Percentiles rank a stretch among this genome's conserved stretches.
Evolutionary conservation across 2,329 filamentous ascomycete genomes (phyloP).

Genomic region (Paraphaeosphaeria minitans): DNA sequence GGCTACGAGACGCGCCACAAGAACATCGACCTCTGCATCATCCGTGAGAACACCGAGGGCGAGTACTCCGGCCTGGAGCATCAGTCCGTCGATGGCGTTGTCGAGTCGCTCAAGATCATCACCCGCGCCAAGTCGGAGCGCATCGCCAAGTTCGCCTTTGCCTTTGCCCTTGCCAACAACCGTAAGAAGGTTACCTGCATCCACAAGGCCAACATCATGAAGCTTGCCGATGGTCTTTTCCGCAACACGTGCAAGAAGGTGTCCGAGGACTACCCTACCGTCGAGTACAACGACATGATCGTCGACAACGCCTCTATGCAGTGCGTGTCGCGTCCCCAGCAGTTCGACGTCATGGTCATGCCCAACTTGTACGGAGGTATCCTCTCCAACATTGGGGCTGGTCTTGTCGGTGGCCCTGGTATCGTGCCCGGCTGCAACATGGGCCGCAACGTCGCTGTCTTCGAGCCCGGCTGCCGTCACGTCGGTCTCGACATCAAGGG

Average conservation of each 20-base stretch:
- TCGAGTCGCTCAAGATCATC: constrained; percentile 99
- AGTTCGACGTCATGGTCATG: constrained; percentile 99
- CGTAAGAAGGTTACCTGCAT: constrained; percentile 99
- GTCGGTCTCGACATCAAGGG: constrained; percentile 99
- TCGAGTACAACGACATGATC: constrained; percentile 99
- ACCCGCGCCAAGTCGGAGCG: constrained; percentile 98
- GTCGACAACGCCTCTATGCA: constrained; percentile 99
- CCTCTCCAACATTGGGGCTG: constrained; percentile 97
- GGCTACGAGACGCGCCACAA: constrained; percentile 98
- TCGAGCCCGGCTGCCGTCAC: constrained; percentile 98
- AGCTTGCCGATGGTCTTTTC: constrained; percentile 98
- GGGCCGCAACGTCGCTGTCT: constrained; percentile 96
- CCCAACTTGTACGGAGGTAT: constrained; percentile 99
- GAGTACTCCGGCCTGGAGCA: constrained; percentile 99
- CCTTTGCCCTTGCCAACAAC: constrained; percentile 97
- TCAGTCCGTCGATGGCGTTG: constrained; percentile 93
- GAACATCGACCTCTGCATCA: constrained; percentile 97
- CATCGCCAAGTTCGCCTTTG: constrained; percentile 98
- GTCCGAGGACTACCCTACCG: constrained; percentile 91
- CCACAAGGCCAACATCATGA: constrained; percentile 99
- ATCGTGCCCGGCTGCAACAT: constrained; percentile 99
- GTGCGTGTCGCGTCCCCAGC: constrained; percentile 92
- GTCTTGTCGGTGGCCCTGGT: constrained; percentile 93
- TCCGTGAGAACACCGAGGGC: constrained; percentile 99
- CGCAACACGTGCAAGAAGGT: constrained; percentile 94